phyloP scores from a whole-genome alignment of 2,329 filamentous ascomycete genomes.

The Botrytis hyacinthi region DNA sequence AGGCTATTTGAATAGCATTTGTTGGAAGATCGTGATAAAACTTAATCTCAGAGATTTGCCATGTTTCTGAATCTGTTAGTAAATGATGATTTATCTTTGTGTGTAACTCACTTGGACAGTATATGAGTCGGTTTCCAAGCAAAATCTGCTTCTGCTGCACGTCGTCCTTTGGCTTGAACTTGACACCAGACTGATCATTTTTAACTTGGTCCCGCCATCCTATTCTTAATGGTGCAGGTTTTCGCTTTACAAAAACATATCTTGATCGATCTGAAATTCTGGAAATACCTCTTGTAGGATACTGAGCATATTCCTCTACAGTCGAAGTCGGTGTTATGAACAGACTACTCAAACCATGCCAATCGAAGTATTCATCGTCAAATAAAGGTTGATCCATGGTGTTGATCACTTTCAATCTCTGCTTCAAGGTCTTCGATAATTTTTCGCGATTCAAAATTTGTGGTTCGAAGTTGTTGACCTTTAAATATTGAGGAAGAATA shows the following conservation, averaged over 20 bases:
- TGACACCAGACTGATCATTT: background rate
- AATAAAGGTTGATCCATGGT: background rate
- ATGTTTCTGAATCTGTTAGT: background rate
- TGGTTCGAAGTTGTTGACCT: background rate
- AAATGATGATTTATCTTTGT: background rate
- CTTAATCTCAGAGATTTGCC: background rate
- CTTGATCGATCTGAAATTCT: background rate
- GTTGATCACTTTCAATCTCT: background rate
- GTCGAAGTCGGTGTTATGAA: background rate
- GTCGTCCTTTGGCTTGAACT: background rate
- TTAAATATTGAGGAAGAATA: background rate
- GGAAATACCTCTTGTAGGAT: background rate
- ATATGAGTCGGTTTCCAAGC: background rate
- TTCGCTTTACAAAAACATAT: background rate
- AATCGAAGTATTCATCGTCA: background rate
- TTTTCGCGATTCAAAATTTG: background rate
- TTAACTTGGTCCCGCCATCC: background rate
- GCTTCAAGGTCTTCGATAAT: background rate
- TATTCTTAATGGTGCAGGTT: background rate
- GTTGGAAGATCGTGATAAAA: conserved; percentile 1
- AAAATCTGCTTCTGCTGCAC: background rate
- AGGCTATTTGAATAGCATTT: background rate
- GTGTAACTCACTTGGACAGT: background rate
- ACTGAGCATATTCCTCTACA: background rate
- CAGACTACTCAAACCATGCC: background rate